Evolutionary conservation across 148 eudicot genomes (phyloP).

Genomic region (Silene conica): DNA sequence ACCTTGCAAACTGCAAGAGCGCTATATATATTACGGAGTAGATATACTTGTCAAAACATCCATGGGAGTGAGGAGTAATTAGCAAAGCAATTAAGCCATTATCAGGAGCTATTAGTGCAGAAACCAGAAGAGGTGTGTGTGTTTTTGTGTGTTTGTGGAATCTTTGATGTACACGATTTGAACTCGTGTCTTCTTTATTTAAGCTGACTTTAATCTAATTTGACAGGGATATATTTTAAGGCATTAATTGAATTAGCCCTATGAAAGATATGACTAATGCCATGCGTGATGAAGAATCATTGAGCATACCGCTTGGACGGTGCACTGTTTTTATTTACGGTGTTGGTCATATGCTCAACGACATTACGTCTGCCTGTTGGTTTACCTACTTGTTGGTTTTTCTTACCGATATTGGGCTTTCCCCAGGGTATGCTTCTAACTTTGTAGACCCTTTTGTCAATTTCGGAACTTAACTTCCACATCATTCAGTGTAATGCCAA

Average conservation of each 20-base stretch:
- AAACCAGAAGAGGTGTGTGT: no score
- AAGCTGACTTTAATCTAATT: not conserved
- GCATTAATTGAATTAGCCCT: not conserved
- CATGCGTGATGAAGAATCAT: constrained; percentile 40
- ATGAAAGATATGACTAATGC: constrained; percentile 28
- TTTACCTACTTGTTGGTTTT: constrained; percentile 88
- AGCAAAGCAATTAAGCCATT: no score
- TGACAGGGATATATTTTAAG: constrained; percentile 16
- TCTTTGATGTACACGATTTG: not conserved
- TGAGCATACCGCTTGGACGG: constrained; percentile 47
- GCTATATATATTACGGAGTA: no score
- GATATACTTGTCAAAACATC: no score
- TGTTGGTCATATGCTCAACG: constrained; percentile 93
- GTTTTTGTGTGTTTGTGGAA: not conserved
- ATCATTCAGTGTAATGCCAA: no score
- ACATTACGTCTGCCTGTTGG: constrained; percentile 95
- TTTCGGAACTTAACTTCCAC: not conserved
- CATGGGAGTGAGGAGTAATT: no score
- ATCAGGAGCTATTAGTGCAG: no score
- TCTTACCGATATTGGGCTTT: constrained; percentile 79
- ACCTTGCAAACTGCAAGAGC: not conserved
- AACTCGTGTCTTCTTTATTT: not conserved
- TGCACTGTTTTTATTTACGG: constrained; percentile 70
- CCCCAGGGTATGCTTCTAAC: constrained; percentile 49
- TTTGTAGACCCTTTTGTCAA: not conserved